Percentiles rank a stretch among this genome's conserved stretches.
phyloP scores from a whole-genome alignment of 2,329 filamentous ascomycete genomes.

The Aureobasidium musti region DNA sequence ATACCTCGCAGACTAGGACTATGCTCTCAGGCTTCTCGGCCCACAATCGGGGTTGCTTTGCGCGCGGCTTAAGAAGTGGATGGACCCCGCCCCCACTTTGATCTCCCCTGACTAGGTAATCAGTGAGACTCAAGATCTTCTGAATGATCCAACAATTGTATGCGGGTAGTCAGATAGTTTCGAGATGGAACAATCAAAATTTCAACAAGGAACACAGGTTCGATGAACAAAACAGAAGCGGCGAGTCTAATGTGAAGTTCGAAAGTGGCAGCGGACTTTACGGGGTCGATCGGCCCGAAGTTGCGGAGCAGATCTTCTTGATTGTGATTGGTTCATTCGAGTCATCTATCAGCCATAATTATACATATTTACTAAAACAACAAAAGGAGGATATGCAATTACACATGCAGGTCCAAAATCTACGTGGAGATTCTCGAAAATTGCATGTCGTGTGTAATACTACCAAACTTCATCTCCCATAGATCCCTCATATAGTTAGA shows the following conservation, averaged over 20 bases:
- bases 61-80: slow-evolving; percentile 14
- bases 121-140: too few species aligned
- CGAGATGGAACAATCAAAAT: background rate
- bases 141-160: background rate
- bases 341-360: slow-evolving; percentile 1
- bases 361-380: slow-evolving; percentile 9
- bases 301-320: background rate
- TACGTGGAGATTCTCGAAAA: slow-evolving; percentile 33
- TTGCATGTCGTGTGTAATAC: slow-evolving; percentile 46
- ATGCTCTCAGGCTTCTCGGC: slow-evolving; percentile 7
- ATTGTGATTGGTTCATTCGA: slow-evolving; percentile 3
- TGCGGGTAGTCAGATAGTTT: background rate
- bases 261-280: background rate
- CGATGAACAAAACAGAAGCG: background rate
- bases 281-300: slow-evolving; percentile 8
- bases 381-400: background rate
- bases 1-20: slow-evolving; percentile 22
- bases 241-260: slow-evolving; percentile 1
- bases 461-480: slow-evolving; percentile 47
- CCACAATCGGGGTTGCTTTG: slow-evolving; percentile 17
- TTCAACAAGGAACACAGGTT: background rate
- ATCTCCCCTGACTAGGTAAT: background rate
- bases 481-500: slow-evolving; percentile 50
- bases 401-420: background rate
- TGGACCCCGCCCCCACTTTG: slow-evolving; percentile 24